Evolutionary conservation across 495 filamentous ascomycete genomes (phyloP), one percentile per base, ranked within the genome.

Genomic region (Daldinia concentrica): DNA sequence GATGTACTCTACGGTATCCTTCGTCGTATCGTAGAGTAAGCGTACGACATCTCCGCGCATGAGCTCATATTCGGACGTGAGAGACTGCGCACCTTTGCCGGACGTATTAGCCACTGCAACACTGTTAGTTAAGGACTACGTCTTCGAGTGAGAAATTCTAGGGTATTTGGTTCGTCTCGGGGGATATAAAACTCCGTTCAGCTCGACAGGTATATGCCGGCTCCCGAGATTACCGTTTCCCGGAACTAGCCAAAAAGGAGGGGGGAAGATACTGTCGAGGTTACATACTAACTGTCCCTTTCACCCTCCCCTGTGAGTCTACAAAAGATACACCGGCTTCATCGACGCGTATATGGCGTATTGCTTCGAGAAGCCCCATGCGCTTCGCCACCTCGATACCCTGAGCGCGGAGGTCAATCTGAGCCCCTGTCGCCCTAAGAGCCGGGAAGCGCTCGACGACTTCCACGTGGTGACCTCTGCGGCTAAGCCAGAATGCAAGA

Each of bases 1-100:
- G 9, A 84, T 43, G 48, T 86, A 85, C 19, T 76, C 69, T 62
- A 86, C 77, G 14, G 77, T 77, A 19, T 79, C 67, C 59, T 83
- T 82, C 9, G 81, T 85, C 30, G 78, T 62, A 24, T 84, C 78
- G 63, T 82, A 82, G 2, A 87, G 62, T 22, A 89, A 80, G 17
- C 76, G 39, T 8, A 78, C 80, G 27, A 90, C 61, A 61, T 87
- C 82, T 2, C 85, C 86, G 4, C 88, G 74, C 68, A 87, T 80
- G 41, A 90, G 85, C 75, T 89, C 88, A 61, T 78, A 88, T 73
- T 89, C 87, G 6, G 83, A 84, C 7, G 83, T 79, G 1, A 86
- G 75, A 37, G 73, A 76, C 76, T 87, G 84, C 41, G 68, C 69
- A 26, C 81, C 79, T 58, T 78, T 70, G 27, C 81, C 83, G 11